phyloP scores from a whole-genome alignment of 306 rosid genomes.

The Medicago lupulina region DNA sequence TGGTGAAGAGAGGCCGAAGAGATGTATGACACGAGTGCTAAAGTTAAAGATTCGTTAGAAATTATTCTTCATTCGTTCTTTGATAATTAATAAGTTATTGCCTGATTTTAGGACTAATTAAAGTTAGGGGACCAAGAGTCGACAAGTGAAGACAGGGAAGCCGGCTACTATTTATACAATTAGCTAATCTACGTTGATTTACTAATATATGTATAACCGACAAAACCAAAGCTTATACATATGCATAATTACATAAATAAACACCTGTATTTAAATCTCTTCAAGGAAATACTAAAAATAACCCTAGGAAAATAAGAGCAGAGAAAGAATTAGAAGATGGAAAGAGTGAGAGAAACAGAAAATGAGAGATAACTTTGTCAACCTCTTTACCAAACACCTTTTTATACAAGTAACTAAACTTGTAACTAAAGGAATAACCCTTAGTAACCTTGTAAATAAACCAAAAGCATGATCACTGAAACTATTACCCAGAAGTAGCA shows the following conservation, averaged over 20 bases:
- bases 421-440: too few relatives aligned
- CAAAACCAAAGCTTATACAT: too few relatives aligned
- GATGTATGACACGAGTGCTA: neutral
- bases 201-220: too few relatives aligned
- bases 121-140: slow-evolving; percentile 22
- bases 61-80: slow-evolving; percentile 24
- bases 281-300: too few relatives aligned
- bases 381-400: too few relatives aligned
- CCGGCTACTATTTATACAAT: neutral
- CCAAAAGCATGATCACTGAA: neutral
- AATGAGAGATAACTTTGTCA: too few relatives aligned
- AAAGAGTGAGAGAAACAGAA: neutral
- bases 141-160: neutral
- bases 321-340: neutral
- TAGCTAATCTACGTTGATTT: neutral
- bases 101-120: too few relatives aligned
- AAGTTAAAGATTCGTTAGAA: slow-evolving; percentile 17
- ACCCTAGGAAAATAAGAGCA: too few relatives aligned
- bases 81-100: neutral
- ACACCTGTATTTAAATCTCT: too few relatives aligned
- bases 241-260: too few relatives aligned
- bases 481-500: neutral
- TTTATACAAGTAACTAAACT: too few relatives aligned
- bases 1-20: slow-evolving; percentile 26
- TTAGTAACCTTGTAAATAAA: too few relatives aligned